Conservation (phyloP, 441 rosid genomes). For the Populus hybrid region DNA sequence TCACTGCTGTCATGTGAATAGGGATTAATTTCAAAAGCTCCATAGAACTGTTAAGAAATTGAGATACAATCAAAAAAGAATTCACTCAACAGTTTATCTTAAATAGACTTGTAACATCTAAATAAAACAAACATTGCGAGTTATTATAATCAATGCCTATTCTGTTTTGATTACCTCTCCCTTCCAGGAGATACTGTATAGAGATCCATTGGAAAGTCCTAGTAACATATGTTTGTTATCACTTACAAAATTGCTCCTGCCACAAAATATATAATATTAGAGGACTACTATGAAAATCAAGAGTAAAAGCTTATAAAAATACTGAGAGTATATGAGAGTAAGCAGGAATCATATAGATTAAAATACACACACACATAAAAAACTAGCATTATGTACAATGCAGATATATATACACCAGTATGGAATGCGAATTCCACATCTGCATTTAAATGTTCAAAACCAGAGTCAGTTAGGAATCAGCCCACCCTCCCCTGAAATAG, state of each 20-base stretch:
- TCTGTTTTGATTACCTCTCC: conserved; percentile 62
- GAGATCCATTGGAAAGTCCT: conserved; percentile 88
- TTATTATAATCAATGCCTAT: not conserved
- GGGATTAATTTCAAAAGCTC: conserved; percentile 63
- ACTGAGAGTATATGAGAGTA: not conserved
- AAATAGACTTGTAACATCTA: not conserved
- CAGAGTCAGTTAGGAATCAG: not conserved
- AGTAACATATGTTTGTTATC: conserved; percentile 76
- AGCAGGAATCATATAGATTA: not conserved
- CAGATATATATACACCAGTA: not conserved
- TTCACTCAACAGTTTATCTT: conserved; percentile 5
- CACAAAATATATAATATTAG: conserved; percentile 10
- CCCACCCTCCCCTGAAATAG: not conserved
- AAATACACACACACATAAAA: not conserved
- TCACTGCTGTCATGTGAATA: conserved; percentile 30
- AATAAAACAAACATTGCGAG: not conserved
- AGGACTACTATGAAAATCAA: conserved; percentile 12
- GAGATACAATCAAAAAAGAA: conserved; percentile 1
- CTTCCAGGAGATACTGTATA: conserved; percentile 90
- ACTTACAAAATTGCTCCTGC: conserved; percentile 91
- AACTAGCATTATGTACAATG: not conserved
- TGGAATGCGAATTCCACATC: not conserved
- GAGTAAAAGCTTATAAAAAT: not conserved
- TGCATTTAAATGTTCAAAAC: not conserved
- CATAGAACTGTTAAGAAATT: conserved; percentile 60